Base-by-base conservation (phyloP, 495 filamentous ascomycete species). In the Penicillium argentinense region DNA sequence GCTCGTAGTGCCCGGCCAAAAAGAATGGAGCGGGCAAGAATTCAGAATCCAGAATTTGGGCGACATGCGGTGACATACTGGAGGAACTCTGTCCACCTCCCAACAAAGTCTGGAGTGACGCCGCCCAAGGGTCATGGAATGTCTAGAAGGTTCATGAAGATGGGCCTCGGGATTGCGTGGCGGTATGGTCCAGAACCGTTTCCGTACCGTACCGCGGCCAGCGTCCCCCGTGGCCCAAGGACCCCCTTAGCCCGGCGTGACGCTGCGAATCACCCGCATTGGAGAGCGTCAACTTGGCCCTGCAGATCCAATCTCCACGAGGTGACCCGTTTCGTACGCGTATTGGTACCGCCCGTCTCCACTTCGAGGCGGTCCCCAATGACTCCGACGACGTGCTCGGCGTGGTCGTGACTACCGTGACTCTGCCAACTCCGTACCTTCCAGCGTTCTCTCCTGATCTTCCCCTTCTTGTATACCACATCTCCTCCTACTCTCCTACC, bases 391-490 rank as follows among this genome's bases (percentile, higher is more conserved):
- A 12, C 9, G 28, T 30, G 28, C 28, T 14, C 17, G 29, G 7
- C 1, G 14, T 33, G 12, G 33, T 33, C 30, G 33, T 36, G 33
- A 21, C 33, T 36, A 9, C 33, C 17, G 17, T 36, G 33, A 36
- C 33, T 36, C 33, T 18, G 8, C 4, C 21, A 21, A 36, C 33
- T 36, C 6, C n/a, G 7, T 2, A 12, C 18, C 16, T 30, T 24
- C 21, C 39, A 5, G 12, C n/a, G 28, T 53, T 32, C 57, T 53
- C 65, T 60, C 57, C 49, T 59, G 57, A 55, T 58, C 60, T 46
- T 67, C 57, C 63, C 61, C 61, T 49, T 70, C 60, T 62, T 54
- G 47, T 59, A 62, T 51, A 51, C 47, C 64, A 53, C 62, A 56
- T 62, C 47, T 55, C 43, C 49, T 45, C 47, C 56, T 54, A 58